phyloP scores from a whole-genome alignment of 257 asterid genomes.

The Cruciata laevipes region DNA sequence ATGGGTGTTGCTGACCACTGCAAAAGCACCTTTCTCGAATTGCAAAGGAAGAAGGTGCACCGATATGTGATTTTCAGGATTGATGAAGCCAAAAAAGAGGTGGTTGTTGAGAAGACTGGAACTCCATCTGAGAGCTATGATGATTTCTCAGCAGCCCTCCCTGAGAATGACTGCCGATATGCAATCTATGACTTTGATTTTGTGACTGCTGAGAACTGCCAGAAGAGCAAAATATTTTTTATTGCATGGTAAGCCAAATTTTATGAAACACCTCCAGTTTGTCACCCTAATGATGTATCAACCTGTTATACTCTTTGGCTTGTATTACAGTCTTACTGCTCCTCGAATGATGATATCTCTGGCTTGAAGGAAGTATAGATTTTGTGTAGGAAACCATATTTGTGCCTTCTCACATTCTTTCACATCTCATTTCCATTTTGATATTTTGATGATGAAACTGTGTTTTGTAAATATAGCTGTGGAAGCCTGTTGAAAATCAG shows the following conservation, averaged over 20 bases:
- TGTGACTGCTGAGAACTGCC: slow-evolving; percentile 65
- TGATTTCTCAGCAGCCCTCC: slow-evolving; percentile 51
- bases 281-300: neutral
- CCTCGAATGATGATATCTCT: neutral
- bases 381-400: neutral
- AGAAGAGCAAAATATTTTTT: slow-evolving; percentile 62
- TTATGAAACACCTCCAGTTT: neutral
- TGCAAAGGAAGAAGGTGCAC: slow-evolving; percentile 51
- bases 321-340: neutral
- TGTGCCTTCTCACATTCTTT: neutral
- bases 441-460: neutral
- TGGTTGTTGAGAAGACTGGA: slow-evolving; percentile 65
- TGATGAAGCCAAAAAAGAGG: slow-evolving; percentile 59
- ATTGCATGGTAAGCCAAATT: slow-evolving; percentile 44
- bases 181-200: slow-evolving; percentile 60
- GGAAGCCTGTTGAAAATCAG: neutral
- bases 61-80: slow-evolving; percentile 58
- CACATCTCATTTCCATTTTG: no score
- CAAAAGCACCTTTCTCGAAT: slow-evolving; percentile 48
- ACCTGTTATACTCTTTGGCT: neutral
- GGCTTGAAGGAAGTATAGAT: neutral
- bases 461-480: neutral
- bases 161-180: slow-evolving; percentile 61
- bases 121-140: slow-evolving; percentile 50
- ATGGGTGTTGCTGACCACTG: slow-evolving; percentile 66